Base-by-base conservation (phyloP, 371 early-diverging fungal genomes). In the Capillidium rhysosporum region DNA sequence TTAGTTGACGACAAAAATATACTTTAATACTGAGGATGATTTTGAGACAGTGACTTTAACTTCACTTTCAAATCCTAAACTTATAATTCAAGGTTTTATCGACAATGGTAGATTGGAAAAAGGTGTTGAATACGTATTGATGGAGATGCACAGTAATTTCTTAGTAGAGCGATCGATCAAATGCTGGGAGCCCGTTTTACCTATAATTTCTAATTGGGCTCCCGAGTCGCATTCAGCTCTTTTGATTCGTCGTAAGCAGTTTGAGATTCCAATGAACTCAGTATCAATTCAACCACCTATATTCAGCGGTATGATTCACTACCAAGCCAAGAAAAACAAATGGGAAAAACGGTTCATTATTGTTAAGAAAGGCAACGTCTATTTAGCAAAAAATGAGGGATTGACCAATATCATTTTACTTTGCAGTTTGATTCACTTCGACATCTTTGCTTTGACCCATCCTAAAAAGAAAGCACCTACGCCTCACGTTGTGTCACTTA, bases 161-260 rank as follows among this genome's bases (percentile, higher is more conserved):
- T 79, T 79, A 25, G 63, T 80, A 51, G 87, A 86, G 65, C 67
- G 87, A 51, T 83, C 86, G 20, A 56, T 89, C 18, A 67, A 79
- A 30, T 77, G 80, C 54, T 87, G 84, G 84, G 90, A 87, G 63
- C 69, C 78, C 30, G 77, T 87, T 21, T 70, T 79, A 49, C 73
- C 77, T 57, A 64, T 82, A 3, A 61, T 85, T 8, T 69, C 69
- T 31, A 61, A 72, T n/a, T 87, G 86, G 87, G 86, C 83, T 40
- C 64, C 63, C 10, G 68, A 76, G 43, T 67, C 69, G 51, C 64
- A 65, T 29, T 86, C 85, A 63, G 79, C 76, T 21, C 63, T 89
- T 30, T 59, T 87, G 0, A 39, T 52, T 23, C 38, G 41, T n/a
- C 16, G 20, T 1, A 20, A 41, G 12, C 24, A 39, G 24, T 20